Evolutionary conservation across 192 early-diverging fungal species (phyloP).

Genomic region (Entomortierella lignicola): DNA sequence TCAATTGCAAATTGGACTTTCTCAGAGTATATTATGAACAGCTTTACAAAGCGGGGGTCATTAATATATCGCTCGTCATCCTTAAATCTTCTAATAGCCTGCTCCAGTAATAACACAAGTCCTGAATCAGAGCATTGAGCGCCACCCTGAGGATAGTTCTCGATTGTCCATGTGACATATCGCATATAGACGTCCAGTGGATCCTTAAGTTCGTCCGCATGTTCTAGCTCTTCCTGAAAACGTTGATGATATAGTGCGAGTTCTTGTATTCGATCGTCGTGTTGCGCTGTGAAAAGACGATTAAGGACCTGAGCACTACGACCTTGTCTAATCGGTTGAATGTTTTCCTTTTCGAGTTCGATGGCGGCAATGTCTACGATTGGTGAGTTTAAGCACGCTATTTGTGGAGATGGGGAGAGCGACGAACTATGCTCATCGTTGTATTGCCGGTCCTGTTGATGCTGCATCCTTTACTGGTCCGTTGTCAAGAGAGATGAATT

Average conservation of each 20-base stretch:
- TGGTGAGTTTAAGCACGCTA: background rate
- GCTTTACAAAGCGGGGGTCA: constrained; percentile 65
- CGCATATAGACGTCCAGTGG: constrained; percentile 71
- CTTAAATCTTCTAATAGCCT: constrained; percentile 57
- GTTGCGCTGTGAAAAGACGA: constrained; percentile 35
- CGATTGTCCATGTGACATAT: constrained; percentile 72
- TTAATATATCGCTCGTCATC: constrained; percentile 68
- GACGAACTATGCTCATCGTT: background rate
- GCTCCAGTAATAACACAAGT: constrained; percentile 64
- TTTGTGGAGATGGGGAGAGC: background rate
- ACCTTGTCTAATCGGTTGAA: constrained; percentile 72
- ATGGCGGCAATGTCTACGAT: constrained; percentile 46
- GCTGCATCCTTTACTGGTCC: background rate
- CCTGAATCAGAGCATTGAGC: constrained; percentile 57
- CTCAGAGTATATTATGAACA: constrained; percentile 55
- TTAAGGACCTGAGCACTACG: constrained; percentile 65
- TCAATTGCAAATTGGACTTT: constrained; percentile 72
- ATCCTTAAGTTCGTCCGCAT: constrained; percentile 58
- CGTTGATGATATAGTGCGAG: constrained; percentile 25
- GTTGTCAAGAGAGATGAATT: too few species aligned
- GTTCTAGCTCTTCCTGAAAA: constrained; percentile 48
- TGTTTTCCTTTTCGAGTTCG: constrained; percentile 85
- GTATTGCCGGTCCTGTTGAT: constrained; percentile 6
- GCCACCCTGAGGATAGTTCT: constrained; percentile 68
- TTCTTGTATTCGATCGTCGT: constrained; percentile 28